Percentiles rank a stretch among this genome's conserved stretches.
Evolutionary conservation across 352 stramenopile genomes (phyloP).

Genomic region (Pythium plurisporium): DNA sequence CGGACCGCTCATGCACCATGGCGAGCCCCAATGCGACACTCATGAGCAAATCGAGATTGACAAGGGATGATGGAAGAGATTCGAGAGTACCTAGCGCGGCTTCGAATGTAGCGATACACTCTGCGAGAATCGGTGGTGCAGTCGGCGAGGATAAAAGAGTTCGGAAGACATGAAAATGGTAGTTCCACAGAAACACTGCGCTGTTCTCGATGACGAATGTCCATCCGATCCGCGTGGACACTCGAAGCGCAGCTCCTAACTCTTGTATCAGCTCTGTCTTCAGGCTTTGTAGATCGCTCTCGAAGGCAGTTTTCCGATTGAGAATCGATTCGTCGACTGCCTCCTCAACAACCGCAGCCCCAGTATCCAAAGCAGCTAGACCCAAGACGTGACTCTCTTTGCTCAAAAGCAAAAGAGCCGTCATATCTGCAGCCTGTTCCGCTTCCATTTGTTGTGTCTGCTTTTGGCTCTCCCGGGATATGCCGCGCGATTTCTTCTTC

Average conservation of each 20-base stretch:
- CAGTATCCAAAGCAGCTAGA: neutral
- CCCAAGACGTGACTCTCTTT: slow-evolving; percentile 7
- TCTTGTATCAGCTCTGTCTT: slow-evolving; percentile 51
- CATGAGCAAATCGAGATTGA: slow-evolving; percentile 45
- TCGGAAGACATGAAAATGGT: slow-evolving; percentile 85
- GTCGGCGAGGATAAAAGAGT: too few species aligned
- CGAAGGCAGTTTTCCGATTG: slow-evolving; percentile 3
- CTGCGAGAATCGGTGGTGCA: slow-evolving; percentile 40
- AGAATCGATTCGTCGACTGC: neutral
- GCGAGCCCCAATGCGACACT: slow-evolving; percentile 49
- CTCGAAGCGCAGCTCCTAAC: slow-evolving; percentile 28
- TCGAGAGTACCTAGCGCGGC: slow-evolving; percentile 44
- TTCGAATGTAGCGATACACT: slow-evolving; percentile 65
- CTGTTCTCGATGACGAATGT: slow-evolving; percentile 74
- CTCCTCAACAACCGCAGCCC: neutral
- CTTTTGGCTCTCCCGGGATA: neutral
- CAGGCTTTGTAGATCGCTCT: slow-evolving; percentile 23
- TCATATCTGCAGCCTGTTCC: neutral
- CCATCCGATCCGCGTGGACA: slow-evolving; percentile 45
- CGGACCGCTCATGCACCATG: slow-evolving; percentile 42
- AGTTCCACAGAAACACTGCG: slow-evolving; percentile 89
- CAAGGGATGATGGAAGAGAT: neutral
- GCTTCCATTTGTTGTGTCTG: neutral
- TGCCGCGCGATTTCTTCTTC: slow-evolving; percentile 12
- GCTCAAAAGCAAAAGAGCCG: slow-evolving; percentile 9